Evolutionary conservation across 2,329 filamentous ascomycete genomes (phyloP), one percentile per base, ranked within the genome.

Genomic region (Aureobasidium sp.): DNA sequence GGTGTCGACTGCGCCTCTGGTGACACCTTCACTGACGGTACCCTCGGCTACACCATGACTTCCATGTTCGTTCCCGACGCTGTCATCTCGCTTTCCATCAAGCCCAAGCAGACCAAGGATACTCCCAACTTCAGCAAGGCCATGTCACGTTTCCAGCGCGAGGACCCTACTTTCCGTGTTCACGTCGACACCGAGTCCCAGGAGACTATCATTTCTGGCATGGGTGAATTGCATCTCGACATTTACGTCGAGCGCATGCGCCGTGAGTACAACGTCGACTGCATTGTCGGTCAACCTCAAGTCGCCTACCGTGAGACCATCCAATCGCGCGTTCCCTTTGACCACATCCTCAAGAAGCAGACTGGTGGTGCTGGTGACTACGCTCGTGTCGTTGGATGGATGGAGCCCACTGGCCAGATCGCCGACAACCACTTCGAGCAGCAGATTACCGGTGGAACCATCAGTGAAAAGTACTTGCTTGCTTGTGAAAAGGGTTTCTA

Each of bases 61-160:
- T 95, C 91, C 67, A 99, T 99, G 94, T 93, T 90, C 74, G 93
- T 99, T 46, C 94, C 94, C 9, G 94, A 99, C 72, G 90, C 94
- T 31, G 94, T 99, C 78, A 96, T 99, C 76, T 97, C 93, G 19
- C 85, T 99, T 43, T 96, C 92, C 23, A 97, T 99, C 80, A 91
- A 90, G 75, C 94, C 94, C 50, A 97, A 97, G 81, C 86, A 90
- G 73, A 91, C 84, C 72, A 94, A 90, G 73, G 93, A 99, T 69
- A 86, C 88, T 61, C 85, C 90, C 72, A 94, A 95, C 78, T 99
- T 99, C 81, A 92, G 87, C 71, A 99, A 99, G 78, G 94, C 94
- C 67, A 97, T 99, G 86, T 94, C 93, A 74, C 89, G 94, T 67
- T 99, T 99, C 83, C 93, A 96, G 77, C 88, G 94, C 65, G 94